Evolutionary conservation across 371 early-diverging fungal species (phyloP).

Genomic region (Mortierella polycephala): DNA sequence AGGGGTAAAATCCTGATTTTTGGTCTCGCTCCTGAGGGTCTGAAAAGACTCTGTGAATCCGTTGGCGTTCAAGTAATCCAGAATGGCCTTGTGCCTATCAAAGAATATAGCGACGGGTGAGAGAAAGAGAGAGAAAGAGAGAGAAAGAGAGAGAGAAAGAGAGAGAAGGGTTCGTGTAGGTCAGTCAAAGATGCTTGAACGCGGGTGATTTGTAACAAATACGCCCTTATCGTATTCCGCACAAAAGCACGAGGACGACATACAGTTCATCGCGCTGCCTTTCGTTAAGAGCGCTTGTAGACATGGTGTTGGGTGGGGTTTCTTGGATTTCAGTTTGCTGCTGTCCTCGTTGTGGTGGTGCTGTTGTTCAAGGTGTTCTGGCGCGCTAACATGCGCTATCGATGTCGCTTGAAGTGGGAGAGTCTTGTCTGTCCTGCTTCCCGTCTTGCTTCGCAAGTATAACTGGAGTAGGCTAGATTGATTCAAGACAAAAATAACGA

Average conservation of each 20-base stretch:
- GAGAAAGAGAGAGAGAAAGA: too few species aligned
- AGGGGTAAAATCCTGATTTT: conserved; percentile 74
- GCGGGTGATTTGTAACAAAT: too few species aligned
- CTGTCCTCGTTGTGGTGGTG: not conserved
- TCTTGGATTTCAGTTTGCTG: not conserved
- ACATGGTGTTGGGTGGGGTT: conserved; percentile 40
- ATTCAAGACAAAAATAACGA: too few species aligned
- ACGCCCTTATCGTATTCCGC: not conserved
- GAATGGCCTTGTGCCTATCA: conserved; percentile 79
- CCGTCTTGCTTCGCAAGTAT: too few species aligned
- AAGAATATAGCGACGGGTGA: not conserved
- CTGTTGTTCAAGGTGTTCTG: too few species aligned
- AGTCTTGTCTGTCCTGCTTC: too few species aligned
- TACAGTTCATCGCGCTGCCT: conserved; percentile 83
- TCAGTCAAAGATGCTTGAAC: too few species aligned
- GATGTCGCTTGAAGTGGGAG: too few species aligned
- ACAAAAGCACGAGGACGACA: conserved; percentile 14
- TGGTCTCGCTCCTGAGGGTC: conserved; percentile 79
- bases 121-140: not conserved
- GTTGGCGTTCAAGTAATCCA: conserved; percentile 85
- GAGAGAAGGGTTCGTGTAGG: too few species aligned
- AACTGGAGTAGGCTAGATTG: too few species aligned
- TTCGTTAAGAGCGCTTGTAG: conserved; percentile 71
- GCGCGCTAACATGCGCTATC: too few species aligned
- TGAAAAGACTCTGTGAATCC: conserved; percentile 77